These are phyloP conservation scores for Quercus mongolica DNA, from an alignment of 306 rosid species.

Conservation along the genomic window DNA sequence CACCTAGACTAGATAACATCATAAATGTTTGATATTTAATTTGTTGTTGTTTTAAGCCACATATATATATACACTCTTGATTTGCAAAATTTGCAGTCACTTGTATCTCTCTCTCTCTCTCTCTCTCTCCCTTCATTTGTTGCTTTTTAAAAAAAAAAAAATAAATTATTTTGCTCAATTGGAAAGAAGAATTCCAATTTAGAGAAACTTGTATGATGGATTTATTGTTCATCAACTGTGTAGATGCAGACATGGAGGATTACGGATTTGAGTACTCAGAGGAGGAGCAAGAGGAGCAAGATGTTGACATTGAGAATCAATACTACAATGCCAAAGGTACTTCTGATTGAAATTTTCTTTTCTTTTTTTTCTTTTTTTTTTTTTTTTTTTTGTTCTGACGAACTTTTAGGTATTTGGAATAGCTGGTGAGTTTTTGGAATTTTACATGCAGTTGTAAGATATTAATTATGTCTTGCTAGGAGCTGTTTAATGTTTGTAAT, in stretches of 20 bases:
- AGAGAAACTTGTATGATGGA: background rate
- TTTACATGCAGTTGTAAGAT: background rate
- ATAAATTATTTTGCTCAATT: background rate
- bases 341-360: background rate
- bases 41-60: too few species aligned
- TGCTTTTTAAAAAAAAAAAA: too few species aligned
- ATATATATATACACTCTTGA: too few species aligned
- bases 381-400: background rate
- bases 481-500: background rate
- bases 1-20: too few species aligned
- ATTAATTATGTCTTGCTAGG: background rate
- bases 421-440: constrained; percentile 7
- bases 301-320: constrained; percentile 97
- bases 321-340: constrained; percentile 90
- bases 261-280: constrained; percentile 97
- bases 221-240: constrained; percentile 12
- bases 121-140: too few species aligned
- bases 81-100: too few species aligned
- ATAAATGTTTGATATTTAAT: too few species aligned
- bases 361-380: background rate
- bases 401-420: background rate
- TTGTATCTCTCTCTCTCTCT: too few species aligned
- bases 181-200: background rate
- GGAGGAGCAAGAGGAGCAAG: constrained; percentile 97
- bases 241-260: constrained; percentile 99